These are phyloP conservation scores for Gorgonomyces haynaldii DNA, from an alignment of 192 early-diverging fungal genomes.

Conservation along the genomic window DNA sequence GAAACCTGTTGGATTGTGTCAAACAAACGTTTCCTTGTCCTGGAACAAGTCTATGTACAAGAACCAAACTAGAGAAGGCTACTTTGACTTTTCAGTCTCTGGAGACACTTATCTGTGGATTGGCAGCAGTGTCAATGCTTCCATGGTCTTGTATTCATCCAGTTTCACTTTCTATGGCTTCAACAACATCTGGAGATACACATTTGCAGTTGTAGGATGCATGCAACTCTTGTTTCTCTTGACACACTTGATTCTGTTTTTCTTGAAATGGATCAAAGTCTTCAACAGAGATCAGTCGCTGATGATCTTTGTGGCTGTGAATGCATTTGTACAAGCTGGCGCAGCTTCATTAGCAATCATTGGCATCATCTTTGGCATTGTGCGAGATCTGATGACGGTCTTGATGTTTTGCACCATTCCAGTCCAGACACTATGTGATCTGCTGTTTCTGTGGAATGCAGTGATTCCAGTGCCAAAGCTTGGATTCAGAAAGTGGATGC, in stretches of 20 bases:
- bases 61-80: neutral
- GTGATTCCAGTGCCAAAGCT: neutral
- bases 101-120: neutral
- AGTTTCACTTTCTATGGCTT: conserved; percentile 7
- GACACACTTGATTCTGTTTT: neutral
- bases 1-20: neutral
- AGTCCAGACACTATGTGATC: neutral
- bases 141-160: conserved; percentile 6
- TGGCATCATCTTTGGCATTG: conserved; percentile 6
- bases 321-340: neutral
- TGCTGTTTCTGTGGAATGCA: neutral
- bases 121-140: neutral
- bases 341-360: neutral
- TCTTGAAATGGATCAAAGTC: neutral
- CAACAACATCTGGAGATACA: conserved; percentile 6
- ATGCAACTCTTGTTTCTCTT: neutral
- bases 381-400: neutral
- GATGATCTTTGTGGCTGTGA: neutral
- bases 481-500: neutral
- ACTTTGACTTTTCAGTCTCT: neutral
- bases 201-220: neutral
- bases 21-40: neutral
- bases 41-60: too few species aligned
- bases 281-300: neutral
- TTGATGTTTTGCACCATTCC: neutral